These are phyloP conservation scores for Pichia sp. DNA, from an alignment of 1,139 yeast species.

Conservation along the genomic window DNA sequence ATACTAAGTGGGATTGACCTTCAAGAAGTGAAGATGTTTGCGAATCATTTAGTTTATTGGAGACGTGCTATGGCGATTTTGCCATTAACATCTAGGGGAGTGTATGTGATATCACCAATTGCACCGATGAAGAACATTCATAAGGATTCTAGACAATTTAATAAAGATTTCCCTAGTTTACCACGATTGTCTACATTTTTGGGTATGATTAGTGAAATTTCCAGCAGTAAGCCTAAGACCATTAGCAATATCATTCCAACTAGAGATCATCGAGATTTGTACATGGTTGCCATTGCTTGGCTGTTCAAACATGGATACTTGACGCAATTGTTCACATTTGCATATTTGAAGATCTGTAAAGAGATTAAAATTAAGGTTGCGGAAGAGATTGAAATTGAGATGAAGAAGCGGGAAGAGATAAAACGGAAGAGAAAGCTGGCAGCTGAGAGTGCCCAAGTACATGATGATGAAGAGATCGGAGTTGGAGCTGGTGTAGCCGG, in stretches of 20 bases:
- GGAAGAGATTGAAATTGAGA: slow-evolving; percentile 69
- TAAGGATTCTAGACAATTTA: slow-evolving; percentile 47
- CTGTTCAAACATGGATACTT: slow-evolving; percentile 72
- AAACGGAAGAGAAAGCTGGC: slow-evolving; percentile 7
- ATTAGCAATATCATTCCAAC: slow-evolving; percentile 73
- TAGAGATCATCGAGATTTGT: slow-evolving; percentile 69
- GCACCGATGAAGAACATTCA: slow-evolving; percentile 60
- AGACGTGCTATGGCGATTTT: slow-evolving; percentile 78
- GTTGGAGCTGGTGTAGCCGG: background rate
- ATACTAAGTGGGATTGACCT: slow-evolving; percentile 33
- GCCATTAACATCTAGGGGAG: slow-evolving; percentile 68
- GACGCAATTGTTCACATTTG: slow-evolving; percentile 74
- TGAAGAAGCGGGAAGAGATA: slow-evolving; percentile 21
- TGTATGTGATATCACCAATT: slow-evolving; percentile 81
- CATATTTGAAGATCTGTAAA: slow-evolving; percentile 70
- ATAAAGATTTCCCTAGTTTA: slow-evolving; percentile 59
- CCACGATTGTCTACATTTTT: slow-evolving; percentile 75
- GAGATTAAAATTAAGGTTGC: slow-evolving; percentile 75
- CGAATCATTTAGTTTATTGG: slow-evolving; percentile 85
- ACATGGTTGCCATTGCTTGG: slow-evolving; percentile 81
- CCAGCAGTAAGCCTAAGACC: slow-evolving; percentile 54
- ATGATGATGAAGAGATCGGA: too few species aligned
- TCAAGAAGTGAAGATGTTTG: slow-evolving; percentile 62
- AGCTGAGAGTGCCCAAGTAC: too few species aligned
- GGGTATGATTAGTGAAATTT: slow-evolving; percentile 55